Evolutionary conservation across 768 basidiomycete genomes (phyloP).

Genomic region (Kwoniella newhampshirensis): DNA sequence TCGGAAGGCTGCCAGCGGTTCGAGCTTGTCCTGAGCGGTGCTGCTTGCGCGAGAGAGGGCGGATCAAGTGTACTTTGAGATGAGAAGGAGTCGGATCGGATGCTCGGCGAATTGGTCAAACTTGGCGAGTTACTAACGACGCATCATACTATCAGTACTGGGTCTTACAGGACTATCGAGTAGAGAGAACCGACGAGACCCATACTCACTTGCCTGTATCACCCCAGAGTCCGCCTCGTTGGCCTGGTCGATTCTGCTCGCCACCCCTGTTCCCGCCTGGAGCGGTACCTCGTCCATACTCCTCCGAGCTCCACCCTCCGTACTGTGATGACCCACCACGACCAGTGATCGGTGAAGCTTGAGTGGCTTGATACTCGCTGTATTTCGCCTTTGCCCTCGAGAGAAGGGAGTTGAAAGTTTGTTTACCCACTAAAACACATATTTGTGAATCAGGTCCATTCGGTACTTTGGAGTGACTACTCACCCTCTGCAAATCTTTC

Average conservation of each 20-base stretch:
- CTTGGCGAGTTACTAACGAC: conserved; percentile 25
- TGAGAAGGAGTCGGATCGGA: conserved; percentile 34
- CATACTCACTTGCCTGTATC: background rate
- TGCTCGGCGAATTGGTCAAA: conserved; percentile 9
- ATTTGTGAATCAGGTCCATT: background rate
- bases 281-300: conserved; percentile 11
- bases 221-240: conserved; percentile 7
- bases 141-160: too few relatives aligned
- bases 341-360: conserved; percentile 11
- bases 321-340: conserved; percentile 15
- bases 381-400: conserved; percentile 46
- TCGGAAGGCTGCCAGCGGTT: conserved; percentile 49
- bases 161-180: too few relatives aligned
- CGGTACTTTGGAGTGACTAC: conserved; percentile 3
- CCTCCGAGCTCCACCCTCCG: conserved; percentile 9
- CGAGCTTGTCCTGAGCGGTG: conserved; percentile 27
- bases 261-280: conserved; percentile 38
- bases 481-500: conserved; percentile 48
- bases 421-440: conserved; percentile 44
- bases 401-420: conserved; percentile 49
- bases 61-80: conserved; percentile 31
- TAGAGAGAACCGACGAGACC: too few relatives aligned
- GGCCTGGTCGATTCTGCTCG: conserved; percentile 31
- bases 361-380: conserved; percentile 43
- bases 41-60: conserved; percentile 17